Base-by-base conservation (phyloP, 169 alveolate genomes). In the Eimeria maxima region DNA sequence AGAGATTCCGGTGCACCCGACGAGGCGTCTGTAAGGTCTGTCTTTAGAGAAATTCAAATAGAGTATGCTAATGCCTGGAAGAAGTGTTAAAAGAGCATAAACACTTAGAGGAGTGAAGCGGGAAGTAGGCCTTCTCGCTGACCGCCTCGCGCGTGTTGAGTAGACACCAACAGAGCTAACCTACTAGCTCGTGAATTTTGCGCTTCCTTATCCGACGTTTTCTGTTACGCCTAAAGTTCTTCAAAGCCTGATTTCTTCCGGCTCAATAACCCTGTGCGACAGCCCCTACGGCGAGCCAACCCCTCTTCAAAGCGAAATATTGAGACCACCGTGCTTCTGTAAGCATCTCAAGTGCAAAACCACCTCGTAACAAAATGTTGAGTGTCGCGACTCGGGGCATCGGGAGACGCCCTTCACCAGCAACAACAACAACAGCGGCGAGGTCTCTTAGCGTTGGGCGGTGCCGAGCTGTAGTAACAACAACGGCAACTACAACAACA, bases 381-480 rank as follows among this genome's bases (percentile, higher is more conserved):
- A 33, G 60, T 42, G 86, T 74, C 47, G 86, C 86, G 33, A 42
- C 86, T 1, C 27, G 86, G 60, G 57, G 86, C 86, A 42, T 74
- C 86, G 86, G 60, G 57, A 8, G 55, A 38, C 57, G 86, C 60
- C 86, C 86, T 20, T 16, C 86, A 38, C 60, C 86, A 74, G 86
- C 86, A 14, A 18, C 86, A 20, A 18, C 86, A 42, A 38, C 86
- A 74, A 38, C 86, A 65, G 74, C 74, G n/a, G 74, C 74, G 42
- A 65, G 33, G 74, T n/a, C 33, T 65, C 74, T 65, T 10, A n/a
- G 74, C 74, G 42, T 7, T 65, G 74, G 74, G 74, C 4, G 42
- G 42, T 65, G 42, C 74, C 42, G 14, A 20, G 13, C 83, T 33
- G 53, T 42, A 24, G 83, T 0, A 69, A 33, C 80, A 69, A n/a